Conservation (phyloP, 1,284 basidiomycete genomes). For the Fistulina hepatica region DNA sequence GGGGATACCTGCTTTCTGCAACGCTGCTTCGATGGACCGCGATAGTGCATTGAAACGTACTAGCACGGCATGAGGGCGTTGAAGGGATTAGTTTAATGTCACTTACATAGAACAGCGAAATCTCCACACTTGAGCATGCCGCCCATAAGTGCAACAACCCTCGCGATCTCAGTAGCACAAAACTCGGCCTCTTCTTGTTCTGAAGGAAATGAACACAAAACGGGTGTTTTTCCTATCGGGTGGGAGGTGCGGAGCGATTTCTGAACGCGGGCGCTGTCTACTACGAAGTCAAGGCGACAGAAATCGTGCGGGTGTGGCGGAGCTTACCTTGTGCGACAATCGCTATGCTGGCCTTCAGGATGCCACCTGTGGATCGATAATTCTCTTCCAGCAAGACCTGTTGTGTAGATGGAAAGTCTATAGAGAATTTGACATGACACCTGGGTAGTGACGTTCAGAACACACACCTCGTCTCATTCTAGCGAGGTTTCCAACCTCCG, state of each 20-base stretch:
- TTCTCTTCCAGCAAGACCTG: conserved; percentile 81
- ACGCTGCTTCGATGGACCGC: conserved; percentile 63
- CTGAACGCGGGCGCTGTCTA: conserved; percentile 63
- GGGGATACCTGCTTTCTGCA: conserved; percentile 74
- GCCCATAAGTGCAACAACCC: conserved; percentile 64
- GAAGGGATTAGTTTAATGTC: not conserved
- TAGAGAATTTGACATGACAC: not conserved
- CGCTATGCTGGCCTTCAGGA: conserved; percentile 65
- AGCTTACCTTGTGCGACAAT: conserved; percentile 71
- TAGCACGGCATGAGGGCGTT: conserved; percentile 19
- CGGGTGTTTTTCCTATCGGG: conserved; percentile 49
- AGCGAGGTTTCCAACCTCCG: conserved; percentile 71
- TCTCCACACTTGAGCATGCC: conserved; percentile 66
- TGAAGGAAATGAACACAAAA: conserved; percentile 34
- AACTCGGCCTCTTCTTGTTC: conserved; percentile 58
- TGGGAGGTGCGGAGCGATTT: conserved; percentile 74
- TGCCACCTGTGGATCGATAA: conserved; percentile 77
- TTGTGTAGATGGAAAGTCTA: conserved; percentile 56
- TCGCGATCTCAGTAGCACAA: conserved; percentile 75
- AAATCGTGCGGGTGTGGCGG: not conserved
- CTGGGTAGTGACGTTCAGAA: not conserved
- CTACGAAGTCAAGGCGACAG: not conserved
- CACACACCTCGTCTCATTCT: conserved; percentile 57
- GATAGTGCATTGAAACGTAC: conserved; percentile 83
- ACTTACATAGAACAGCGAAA: conserved; percentile 70